These are phyloP conservation scores for Pleurotus sapidus DNA, from an alignment of 768 basidiomycete species.

Conservation along the genomic window DNA sequence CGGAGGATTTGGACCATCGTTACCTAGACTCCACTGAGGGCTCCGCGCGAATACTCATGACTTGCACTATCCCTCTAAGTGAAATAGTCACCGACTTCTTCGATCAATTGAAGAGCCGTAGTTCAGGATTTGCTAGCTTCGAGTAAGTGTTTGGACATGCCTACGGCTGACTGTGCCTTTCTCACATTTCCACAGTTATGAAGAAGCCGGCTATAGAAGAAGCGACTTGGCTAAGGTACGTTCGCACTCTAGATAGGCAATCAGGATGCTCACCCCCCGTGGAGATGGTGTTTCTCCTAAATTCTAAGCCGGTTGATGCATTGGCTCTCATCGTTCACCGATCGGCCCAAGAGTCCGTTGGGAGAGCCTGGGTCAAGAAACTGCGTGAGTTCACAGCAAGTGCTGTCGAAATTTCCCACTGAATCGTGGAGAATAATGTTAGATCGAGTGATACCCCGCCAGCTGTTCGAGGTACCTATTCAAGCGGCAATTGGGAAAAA, in stretches of 20 bases:
- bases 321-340: conserved; percentile 89
- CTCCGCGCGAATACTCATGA: conserved; percentile 74
- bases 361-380: conserved; percentile 86
- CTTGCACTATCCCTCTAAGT: conserved; percentile 81
- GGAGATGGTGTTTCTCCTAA: conserved; percentile 89
- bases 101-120: conserved; percentile 89
- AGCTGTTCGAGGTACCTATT: conserved; percentile 93
- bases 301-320: conserved; percentile 88
- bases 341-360: conserved; percentile 71
- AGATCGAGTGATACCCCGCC: conserved; percentile 92
- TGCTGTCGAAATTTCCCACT: background rate
- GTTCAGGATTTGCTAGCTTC: conserved; percentile 89
- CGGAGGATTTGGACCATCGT: conserved; percentile 76
- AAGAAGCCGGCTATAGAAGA: conserved; percentile 84
- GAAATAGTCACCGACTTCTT: conserved; percentile 97
- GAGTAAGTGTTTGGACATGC: conserved; percentile 52
- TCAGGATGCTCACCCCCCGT: background rate
- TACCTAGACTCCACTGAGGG: conserved; percentile 64
- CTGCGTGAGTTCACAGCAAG: conserved; percentile 58
- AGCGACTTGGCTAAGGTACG: conserved; percentile 82
- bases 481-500: conserved; percentile 89
- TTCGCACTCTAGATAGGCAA: background rate
- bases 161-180: background rate
- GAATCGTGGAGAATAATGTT: background rate
- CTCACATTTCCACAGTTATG: conserved; percentile 59